These are phyloP conservation scores for Leptodermis oblonga DNA, from an alignment of 257 asterid genomes.

Conservation along the genomic window DNA sequence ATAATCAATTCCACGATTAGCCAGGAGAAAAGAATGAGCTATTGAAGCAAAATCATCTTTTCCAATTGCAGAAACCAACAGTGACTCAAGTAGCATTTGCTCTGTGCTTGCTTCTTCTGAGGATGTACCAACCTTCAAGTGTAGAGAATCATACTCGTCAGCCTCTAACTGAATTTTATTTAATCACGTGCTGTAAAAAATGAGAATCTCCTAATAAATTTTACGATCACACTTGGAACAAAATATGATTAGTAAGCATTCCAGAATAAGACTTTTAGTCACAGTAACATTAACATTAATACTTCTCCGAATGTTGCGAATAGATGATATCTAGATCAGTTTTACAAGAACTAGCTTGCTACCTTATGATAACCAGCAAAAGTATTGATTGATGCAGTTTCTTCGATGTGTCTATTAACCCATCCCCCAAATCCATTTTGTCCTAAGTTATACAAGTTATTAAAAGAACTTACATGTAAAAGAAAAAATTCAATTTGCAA, in stretches of 20 bases:
- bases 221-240: conserved; percentile 4
- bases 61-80: conserved; percentile 45
- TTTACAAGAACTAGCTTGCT: neutral
- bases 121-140: conserved; percentile 49
- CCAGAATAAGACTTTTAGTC: neutral
- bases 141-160: conserved; percentile 15
- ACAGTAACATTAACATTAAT: neutral
- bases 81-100: conserved; percentile 49
- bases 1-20: conserved; percentile 50
- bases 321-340: neutral
- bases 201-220: conserved; percentile 5
- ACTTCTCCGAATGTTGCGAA: neutral
- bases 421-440: neutral
- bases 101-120: conserved; percentile 36
- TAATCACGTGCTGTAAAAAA: neutral
- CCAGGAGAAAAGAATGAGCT: conserved; percentile 62
- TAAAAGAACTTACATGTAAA: neutral
- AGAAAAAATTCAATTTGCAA: neutral
- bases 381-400: too few species aligned
- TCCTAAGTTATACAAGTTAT: too few species aligned
- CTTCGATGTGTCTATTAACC: neutral
- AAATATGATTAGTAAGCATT: neutral
- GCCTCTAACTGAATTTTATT: neutral
- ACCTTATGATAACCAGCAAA: neutral
- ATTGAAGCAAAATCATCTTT: conserved; percentile 47